phyloP scores from a whole-genome alignment of 2,329 filamentous ascomycete species.

The Hypoxylon sp. region DNA sequence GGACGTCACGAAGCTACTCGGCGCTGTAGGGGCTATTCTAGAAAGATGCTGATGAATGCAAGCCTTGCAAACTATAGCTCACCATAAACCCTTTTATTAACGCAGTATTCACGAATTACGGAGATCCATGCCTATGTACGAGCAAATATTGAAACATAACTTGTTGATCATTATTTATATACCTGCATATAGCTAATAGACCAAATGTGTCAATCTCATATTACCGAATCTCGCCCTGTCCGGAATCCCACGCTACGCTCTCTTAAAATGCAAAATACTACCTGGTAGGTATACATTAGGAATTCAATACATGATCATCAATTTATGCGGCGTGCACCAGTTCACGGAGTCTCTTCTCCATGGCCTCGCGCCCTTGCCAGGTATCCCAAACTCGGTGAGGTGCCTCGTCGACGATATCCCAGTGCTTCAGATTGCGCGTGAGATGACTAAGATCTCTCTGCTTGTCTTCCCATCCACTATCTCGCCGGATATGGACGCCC shows the following conservation, averaged over 20 bases:
- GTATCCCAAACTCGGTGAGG: slow-evolving; percentile 90
- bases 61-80: background rate
- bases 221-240: background rate
- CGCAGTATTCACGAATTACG: background rate
- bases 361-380: slow-evolving; percentile 75
- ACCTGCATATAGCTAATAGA: background rate
- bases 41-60: background rate
- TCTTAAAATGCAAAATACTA: background rate
- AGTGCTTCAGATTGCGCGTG: slow-evolving; percentile 81
- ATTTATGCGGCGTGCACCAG: slow-evolving; percentile 63
- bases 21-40: background rate
- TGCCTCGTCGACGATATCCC: slow-evolving; percentile 88
- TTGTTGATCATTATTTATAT: background rate
- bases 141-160: background rate
- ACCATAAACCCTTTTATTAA: background rate
- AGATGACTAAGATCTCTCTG: slow-evolving; percentile 87
- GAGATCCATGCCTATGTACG: background rate
- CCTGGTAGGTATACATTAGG: background rate
- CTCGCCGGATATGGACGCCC: slow-evolving; percentile 75
- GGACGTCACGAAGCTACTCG: background rate
- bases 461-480: slow-evolving; percentile 82
- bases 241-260: slow-evolving; percentile 29
- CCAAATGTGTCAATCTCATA: background rate
- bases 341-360: slow-evolving; percentile 83
- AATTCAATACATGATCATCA: slow-evolving; percentile 11